Percentiles rank a stretch among this genome's conserved stretches.
These are phyloP conservation scores for Tetradesmus lagerheimii DNA, from an alignment of 139 green algal genomes.

Conservation along the genomic window DNA sequence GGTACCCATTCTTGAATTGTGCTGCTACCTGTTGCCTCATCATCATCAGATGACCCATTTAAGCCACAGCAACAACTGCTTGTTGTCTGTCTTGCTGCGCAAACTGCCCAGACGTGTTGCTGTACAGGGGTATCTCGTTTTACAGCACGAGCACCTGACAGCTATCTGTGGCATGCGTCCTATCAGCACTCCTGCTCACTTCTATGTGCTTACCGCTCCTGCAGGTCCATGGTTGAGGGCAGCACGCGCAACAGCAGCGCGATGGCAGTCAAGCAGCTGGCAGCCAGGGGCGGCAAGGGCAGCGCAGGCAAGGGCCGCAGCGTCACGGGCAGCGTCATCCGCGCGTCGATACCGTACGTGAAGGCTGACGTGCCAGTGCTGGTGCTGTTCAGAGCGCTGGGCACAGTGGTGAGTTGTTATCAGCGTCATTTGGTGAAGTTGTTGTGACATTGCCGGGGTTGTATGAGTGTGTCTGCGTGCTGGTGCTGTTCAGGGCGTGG, in stretches of 20 bases:
- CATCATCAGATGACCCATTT: too few relatives aligned
- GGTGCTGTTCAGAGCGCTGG: conserved; percentile 91
- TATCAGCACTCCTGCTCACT: not conserved
- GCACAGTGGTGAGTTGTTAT: conserved; percentile 77
- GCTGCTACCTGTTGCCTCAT: not conserved
- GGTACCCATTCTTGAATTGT: not conserved
- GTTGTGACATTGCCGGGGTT: too few relatives aligned
- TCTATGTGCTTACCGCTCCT: not conserved
- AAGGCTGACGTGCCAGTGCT: conserved; percentile 89
- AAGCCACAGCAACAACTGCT: too few relatives aligned
- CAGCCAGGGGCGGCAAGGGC: conserved; percentile 50
- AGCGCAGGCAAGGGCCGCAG: conserved; percentile 52
- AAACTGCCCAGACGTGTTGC: too few relatives aligned
- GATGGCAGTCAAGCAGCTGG: conserved; percentile 92
- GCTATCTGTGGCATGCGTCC: not conserved
- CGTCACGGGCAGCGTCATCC: conserved; percentile 65
- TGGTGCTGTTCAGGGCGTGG: too few relatives aligned
- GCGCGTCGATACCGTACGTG: conserved; percentile 82
- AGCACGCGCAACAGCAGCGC: conserved; percentile 81
- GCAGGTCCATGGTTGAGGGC: conserved; percentile 89
- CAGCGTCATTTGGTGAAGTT: too few relatives aligned
- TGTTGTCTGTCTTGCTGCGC: too few relatives aligned
- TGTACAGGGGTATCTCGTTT: too few relatives aligned
- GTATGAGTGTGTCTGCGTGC: too few relatives aligned
- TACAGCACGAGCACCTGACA: too few relatives aligned